These are phyloP conservation scores for Nannochloris sp. DNA, from an alignment of 139 green algal species.

Conservation along the genomic window DNA sequence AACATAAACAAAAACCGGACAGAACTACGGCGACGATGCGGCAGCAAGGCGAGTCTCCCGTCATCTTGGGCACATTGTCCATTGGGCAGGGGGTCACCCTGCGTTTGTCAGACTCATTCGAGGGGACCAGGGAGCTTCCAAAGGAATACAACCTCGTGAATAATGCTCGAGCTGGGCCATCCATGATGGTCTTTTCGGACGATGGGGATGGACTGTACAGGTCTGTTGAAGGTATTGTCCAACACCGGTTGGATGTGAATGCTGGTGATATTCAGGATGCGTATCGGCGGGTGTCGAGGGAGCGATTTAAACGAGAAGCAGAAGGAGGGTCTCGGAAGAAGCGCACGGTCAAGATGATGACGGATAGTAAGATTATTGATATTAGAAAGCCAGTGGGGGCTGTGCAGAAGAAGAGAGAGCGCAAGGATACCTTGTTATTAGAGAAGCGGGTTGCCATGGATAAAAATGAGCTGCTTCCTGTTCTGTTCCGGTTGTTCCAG, in stretches of 20 bases:
- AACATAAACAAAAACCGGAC: too few relatives aligned
- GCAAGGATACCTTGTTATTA: neutral
- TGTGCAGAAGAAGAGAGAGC: neutral
- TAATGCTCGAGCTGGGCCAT: constrained; percentile 6
- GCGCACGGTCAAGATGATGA: constrained; percentile 18
- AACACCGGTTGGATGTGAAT: constrained; percentile 38
- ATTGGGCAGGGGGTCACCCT: too few relatives aligned
- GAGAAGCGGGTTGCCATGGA: constrained; percentile 30
- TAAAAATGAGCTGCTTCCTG: constrained; percentile 27
- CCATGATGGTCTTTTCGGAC: constrained; percentile 28
- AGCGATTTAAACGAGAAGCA: constrained; percentile 13
- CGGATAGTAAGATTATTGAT: constrained; percentile 16
- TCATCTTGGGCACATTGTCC: too few relatives aligned
- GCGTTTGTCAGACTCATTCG: constrained; percentile 1
- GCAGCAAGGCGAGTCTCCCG: neutral
- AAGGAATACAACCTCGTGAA: constrained; percentile 14
- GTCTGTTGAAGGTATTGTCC: constrained; percentile 30
- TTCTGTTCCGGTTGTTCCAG: constrained; percentile 49
- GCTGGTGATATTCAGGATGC: constrained; percentile 16
- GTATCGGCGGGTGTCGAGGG: constrained; percentile 25
- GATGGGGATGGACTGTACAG: constrained; percentile 1
- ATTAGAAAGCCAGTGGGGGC: constrained; percentile 3
- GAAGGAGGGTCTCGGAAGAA: neutral
- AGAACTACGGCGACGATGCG: neutral
- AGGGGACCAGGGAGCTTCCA: constrained; percentile 6